Base-by-base conservation (phyloP, 495 filamentous ascomycete genomes). In the Cudoniella acicularis region DNA sequence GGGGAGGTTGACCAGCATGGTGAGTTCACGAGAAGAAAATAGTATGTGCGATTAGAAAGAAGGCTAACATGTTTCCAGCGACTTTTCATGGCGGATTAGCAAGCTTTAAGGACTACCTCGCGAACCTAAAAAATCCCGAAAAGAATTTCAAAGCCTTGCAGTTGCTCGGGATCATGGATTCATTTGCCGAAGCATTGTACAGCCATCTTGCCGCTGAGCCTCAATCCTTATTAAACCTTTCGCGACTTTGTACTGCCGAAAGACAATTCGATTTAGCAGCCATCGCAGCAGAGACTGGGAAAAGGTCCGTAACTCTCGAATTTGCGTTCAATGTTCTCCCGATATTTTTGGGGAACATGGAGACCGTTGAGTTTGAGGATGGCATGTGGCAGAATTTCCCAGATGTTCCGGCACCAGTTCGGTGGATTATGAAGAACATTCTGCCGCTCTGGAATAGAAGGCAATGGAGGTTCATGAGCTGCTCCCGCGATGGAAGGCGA, bases 181-280 rank as follows among this genome's bases (percentile, higher is more conserved):
- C 27, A 3, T 79, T 79, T 57, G 69, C 69, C 40, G 58, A 65
- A 18, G 21, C 64, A 8, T 57, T 79, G 10, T 62, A 56, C 18
- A 57, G 58, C 27, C 76, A 79, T 64, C 61, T 79, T 10, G 47
- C 60, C 8, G 71, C 73, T 22, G 76, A 79, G 63, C 73, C 70
- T 30, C 47, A 58, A 13, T 66, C 70, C 0, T 43, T 75, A 1
- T 4, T 69, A 3, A 45, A 24, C 23, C 57, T 72, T 52, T 59
- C 57, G 3, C 36, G 57, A 26, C 69, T 63, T 41, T 27, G 36
- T 1, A 30, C 57, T n/a, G 23, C 41, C 8, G 50, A 54, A 22
- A 54, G 20, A n/a, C 41, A 21, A 10, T 23, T 60, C 26, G 57
- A 60, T 36, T 8, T 60, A 16, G 25, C 22, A 10, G 24, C 20